A percentile compares a stretch with the other conserved stretches of the same genome.
phyloP scores from a whole-genome alignment of 2,329 filamentous ascomycete genomes.

The Pezicula carpinea region DNA sequence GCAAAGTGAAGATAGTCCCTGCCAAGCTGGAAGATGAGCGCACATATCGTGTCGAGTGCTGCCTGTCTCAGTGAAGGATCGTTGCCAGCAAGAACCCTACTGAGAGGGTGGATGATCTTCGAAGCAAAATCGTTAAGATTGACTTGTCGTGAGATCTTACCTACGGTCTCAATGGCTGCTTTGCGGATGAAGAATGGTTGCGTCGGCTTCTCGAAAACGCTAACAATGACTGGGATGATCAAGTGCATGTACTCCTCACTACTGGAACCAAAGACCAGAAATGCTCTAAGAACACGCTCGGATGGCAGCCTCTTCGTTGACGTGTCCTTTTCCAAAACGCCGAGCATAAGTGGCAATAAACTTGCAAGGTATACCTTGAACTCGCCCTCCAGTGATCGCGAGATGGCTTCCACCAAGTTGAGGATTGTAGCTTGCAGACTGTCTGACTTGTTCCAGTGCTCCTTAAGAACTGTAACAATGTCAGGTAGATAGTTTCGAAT shows the following conservation, averaged over 20 bases:
- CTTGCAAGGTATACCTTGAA: constrained; percentile 95
- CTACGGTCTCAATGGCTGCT: constrained; percentile 89
- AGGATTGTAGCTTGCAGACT: constrained; percentile 88
- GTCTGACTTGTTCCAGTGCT: constrained; percentile 81
- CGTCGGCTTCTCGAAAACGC: constrained; percentile 84
- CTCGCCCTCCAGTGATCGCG: constrained; percentile 88
- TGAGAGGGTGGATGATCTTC: constrained; percentile 91
- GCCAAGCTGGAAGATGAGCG: constrained; percentile 91
- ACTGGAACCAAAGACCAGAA: constrained; percentile 92
- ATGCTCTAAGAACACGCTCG: constrained; percentile 88
- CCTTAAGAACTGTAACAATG: constrained; percentile 80
- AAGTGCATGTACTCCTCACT: constrained; percentile 99
- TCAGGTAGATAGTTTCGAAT: constrained; percentile 86
- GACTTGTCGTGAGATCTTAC: constrained; percentile 89
- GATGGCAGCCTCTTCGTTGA: constrained; percentile 74
- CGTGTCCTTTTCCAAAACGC: constrained; percentile 82
- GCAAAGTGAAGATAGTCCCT: constrained; percentile 95
- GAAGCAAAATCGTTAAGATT: constrained; percentile 97
- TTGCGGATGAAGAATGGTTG: constrained; percentile 78
- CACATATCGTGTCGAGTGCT: constrained; percentile 89
- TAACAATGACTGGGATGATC: constrained; percentile 92
- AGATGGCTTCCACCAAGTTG: constrained; percentile 87
- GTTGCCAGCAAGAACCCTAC: constrained; percentile 69
- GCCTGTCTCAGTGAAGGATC: constrained; percentile 73
- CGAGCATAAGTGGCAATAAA: constrained; percentile 88